Conservation (phyloP, 2,329 filamentous ascomycete genomes). For the Talaromyces pinophilus region DNA sequence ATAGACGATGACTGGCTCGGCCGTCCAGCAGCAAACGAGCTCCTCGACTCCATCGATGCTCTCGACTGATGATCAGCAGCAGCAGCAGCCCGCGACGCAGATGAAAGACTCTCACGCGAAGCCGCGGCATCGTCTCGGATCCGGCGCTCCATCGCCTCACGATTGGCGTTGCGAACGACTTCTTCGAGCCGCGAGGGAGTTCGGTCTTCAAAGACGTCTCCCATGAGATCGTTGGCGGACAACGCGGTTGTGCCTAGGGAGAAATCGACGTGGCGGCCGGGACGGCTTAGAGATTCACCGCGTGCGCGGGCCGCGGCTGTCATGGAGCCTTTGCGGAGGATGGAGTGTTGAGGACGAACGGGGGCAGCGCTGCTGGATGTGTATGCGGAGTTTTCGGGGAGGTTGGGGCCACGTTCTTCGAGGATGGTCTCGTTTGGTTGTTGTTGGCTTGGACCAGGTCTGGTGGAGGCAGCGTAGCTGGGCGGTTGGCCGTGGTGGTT, state of each 20-base stretch:
- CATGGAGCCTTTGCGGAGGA: constrained; percentile 55
- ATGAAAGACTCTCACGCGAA: constrained; percentile 26
- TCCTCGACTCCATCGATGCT: constrained; percentile 30
- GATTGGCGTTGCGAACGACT: constrained; percentile 42
- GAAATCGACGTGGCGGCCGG: constrained; percentile 68
- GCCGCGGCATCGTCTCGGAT: constrained; percentile 36
- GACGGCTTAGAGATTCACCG: constrained; percentile 56
- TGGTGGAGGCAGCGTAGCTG: constrained; percentile 41
- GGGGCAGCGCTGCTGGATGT: constrained; percentile 25
- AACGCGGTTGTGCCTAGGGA: constrained; percentile 67
- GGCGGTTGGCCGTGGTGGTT: constrained; percentile 53
- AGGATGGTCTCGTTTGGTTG: constrained; percentile 31
- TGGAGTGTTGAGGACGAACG: constrained; percentile 50
- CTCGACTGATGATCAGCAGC: constrained; percentile 21
- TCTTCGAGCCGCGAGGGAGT: constrained; percentile 44
- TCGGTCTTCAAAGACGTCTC: constrained; percentile 65
- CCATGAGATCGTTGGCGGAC: constrained; percentile 59
- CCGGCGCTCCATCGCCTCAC: constrained; percentile 43
- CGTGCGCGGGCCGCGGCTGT: constrained; percentile 51
- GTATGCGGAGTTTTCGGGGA: constrained; percentile 29
- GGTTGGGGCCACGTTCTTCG: constrained; percentile 46
- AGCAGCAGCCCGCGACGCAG: constrained; percentile 26
- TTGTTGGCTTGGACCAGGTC: constrained; percentile 45
- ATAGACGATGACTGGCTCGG: constrained; percentile 40
- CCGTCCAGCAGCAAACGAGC: constrained; percentile 24